Evolutionary conservation across 2,329 filamentous ascomycete species (phyloP).

Genomic region (Lecanosticta acicola): DNA sequence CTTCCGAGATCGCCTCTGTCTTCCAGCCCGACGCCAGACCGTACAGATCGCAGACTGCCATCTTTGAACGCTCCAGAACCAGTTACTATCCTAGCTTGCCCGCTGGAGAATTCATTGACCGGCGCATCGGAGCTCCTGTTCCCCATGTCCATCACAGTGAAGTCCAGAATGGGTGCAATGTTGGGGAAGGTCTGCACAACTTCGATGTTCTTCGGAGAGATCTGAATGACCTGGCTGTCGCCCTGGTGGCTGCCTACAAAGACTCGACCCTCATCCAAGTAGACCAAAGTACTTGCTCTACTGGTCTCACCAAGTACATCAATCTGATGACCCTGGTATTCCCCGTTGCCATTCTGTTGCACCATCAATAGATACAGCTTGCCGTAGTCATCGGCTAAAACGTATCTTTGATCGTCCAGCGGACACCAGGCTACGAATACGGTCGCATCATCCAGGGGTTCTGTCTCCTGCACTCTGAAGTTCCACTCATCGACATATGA

Average conservation of each 20-base stretch:
- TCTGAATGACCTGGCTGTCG: slow-evolving; percentile 74
- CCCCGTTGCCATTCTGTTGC: slow-evolving; percentile 55
- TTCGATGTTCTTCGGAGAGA: slow-evolving; percentile 54
- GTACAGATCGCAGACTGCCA: slow-evolving; percentile 80
- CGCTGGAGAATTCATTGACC: slow-evolving; percentile 87
- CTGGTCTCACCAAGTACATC: slow-evolving; percentile 64
- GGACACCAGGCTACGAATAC: slow-evolving; percentile 90
- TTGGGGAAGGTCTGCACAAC: slow-evolving; percentile 73
- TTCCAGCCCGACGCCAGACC: slow-evolving; percentile 89
- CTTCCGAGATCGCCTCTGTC: slow-evolving; percentile 61
- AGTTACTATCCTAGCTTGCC: slow-evolving; percentile 87
- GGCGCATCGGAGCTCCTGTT: slow-evolving; percentile 72
- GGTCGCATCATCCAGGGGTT: slow-evolving; percentile 64
- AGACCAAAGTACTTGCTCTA: slow-evolving; percentile 70
- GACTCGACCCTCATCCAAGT: slow-evolving; percentile 65
- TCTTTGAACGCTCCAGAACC: slow-evolving; percentile 87
- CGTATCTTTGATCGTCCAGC: slow-evolving; percentile 72
- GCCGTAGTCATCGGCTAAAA: slow-evolving; percentile 91
- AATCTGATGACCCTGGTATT: slow-evolving; percentile 68
- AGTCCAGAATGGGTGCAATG: slow-evolving; percentile 87
- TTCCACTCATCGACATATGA: slow-evolving; percentile 74
- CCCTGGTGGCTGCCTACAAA: slow-evolving; percentile 92
- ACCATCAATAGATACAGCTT: slow-evolving; percentile 79
- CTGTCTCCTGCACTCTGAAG: slow-evolving; percentile 59
- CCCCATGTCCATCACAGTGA: slow-evolving; percentile 93